Base-by-base conservation (phyloP, 2,329 filamentous ascomycete genomes). In the Lasiodiplodia citricola region DNA sequence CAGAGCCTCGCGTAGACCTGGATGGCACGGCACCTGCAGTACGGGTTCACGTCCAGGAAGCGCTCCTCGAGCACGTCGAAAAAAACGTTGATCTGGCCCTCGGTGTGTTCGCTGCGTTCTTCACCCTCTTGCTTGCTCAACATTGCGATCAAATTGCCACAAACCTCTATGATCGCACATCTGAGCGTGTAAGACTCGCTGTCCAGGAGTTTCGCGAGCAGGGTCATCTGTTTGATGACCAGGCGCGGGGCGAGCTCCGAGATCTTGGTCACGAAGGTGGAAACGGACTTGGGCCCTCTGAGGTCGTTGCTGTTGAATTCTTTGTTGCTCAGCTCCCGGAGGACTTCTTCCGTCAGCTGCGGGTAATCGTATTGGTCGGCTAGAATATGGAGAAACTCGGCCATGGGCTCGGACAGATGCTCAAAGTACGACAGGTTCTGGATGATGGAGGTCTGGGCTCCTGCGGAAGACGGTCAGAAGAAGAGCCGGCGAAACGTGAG, bases 401-500 rank as follows among this genome's bases (percentile, higher is more conserved):
- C 96, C 96, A 99, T 99, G 1, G 96, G 96, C 77, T 99, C 96
- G 0, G 96, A 95, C n/a, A 99, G 83, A 80, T 99, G 96, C 81
- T 99, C 96, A 75, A 98, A 99, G 79, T 99, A 99, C 5, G 96
- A 97, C 73, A 99, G 83, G 77, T 96, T 98, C 80, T 99, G 96
- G 67, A 98, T 94, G 75, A 99, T 97, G 56, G 94, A 97, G 58
- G 97, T 98, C 85, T 99, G 96, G 1, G 96, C 96, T 64, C 92
- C 93, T 96, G 74, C 10, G 51, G 18, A 25, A 58, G 18, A 37
- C 4, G 11, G 21, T 67, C 10, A 67, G 65, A 16, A 67, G 65
- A 16, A 14, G 7, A 35, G 4, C 7, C n/a, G 8, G 28, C 2
- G 31, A 16, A 41, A 2, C 31, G 8, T 11, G 25, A 25, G 3